Percentiles rank a stretch among this genome's conserved stretches.
Evolutionary conservation across 169 alveolate genomes (phyloP).

Genomic region (Cryptosporidium muris): DNA sequence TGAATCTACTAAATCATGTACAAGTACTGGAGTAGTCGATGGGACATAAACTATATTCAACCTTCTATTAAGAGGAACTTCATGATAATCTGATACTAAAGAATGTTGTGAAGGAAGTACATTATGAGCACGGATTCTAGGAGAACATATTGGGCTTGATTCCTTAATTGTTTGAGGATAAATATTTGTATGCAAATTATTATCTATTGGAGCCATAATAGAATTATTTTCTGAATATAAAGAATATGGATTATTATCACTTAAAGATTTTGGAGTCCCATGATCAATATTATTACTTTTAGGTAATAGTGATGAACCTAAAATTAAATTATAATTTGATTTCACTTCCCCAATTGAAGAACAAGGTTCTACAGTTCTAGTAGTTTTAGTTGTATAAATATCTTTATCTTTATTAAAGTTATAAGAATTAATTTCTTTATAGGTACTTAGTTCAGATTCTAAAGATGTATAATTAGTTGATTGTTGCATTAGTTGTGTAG

Average conservation of each 20-base stretch:
- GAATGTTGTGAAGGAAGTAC: neutral
- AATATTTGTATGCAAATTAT: no score
- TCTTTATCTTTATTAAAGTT: neutral
- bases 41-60: constrained; percentile 58
- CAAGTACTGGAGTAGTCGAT: constrained; percentile 58
- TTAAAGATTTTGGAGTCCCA: neutral
- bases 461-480: neutral
- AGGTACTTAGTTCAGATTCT: no score
- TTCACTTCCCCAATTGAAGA: neutral
- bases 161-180: neutral
- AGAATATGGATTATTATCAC: neutral
- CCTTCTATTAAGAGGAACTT: constrained; percentile 62
- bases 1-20: constrained; percentile 59
- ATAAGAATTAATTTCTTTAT: constrained; percentile 3
- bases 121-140: constrained; percentile 54
- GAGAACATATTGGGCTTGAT: constrained; percentile 40
- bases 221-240: no score
- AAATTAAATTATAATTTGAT: constrained; percentile 13
- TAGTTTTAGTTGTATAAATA: constrained; percentile 8
- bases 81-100: constrained; percentile 38
- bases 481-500: constrained; percentile 22
- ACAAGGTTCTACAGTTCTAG: constrained; percentile 63
- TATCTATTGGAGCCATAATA: no score
- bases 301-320: constrained; percentile 10
- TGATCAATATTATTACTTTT: no score